These are phyloP conservation scores for Prunus mongolica DNA, from an alignment of 306 rosid genomes.

Conservation along the genomic window DNA sequence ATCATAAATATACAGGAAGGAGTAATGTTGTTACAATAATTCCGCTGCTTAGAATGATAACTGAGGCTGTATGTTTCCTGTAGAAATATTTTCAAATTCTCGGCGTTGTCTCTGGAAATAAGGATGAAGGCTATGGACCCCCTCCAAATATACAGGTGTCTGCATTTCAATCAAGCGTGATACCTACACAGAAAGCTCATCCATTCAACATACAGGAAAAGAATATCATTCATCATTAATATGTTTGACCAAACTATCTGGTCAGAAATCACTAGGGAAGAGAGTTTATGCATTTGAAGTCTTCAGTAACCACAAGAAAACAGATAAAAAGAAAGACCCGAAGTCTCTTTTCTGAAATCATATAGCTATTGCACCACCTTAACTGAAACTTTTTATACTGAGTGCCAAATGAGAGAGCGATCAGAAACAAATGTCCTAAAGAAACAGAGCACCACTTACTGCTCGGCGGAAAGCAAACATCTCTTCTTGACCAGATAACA, in stretches of 20 bases:
- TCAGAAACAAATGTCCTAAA: background rate
- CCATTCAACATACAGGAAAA: constrained; percentile 7
- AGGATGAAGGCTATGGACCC: constrained; percentile 63
- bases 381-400: background rate
- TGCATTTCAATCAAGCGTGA: constrained; percentile 96
- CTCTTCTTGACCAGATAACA: constrained; percentile 93
- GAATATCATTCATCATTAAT: no score
- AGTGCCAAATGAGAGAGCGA: background rate
- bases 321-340: background rate
- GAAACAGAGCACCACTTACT: constrained; percentile 48
- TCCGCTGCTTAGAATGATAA: background rate
- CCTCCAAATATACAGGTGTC: constrained; percentile 73
- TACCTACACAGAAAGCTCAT: constrained; percentile 43
- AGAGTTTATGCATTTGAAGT: background rate
- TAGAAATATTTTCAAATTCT: constrained; percentile 9
- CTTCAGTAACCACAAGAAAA: background rate
- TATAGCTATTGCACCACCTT: background rate
- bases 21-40: background rate
- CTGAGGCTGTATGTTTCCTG: background rate
- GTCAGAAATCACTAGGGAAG: background rate
- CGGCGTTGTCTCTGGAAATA: constrained; percentile 58
- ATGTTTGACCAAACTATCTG: background rate
- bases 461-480: constrained; percentile 92
- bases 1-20: background rate
- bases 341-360: background rate